A percentile compares a stretch with the other conserved stretches of the same genome.
Evolutionary conservation across 495 filamentous ascomycete genomes (phyloP).

Genomic region (Talaromyces ruber): DNA sequence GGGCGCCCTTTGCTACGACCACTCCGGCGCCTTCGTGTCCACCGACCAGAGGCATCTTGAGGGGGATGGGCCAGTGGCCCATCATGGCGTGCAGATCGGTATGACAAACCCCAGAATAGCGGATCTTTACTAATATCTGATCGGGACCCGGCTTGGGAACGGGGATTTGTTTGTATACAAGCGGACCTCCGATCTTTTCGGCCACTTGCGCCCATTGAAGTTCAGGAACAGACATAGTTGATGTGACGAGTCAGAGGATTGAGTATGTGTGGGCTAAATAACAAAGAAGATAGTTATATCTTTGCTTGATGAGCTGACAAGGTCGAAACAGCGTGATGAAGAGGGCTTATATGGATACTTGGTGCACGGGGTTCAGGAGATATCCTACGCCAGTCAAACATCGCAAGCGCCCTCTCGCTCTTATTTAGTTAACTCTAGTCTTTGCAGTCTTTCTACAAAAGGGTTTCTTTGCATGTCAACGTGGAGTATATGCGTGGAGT

Average conservation of each 20-base stretch:
- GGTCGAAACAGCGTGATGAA: not conserved
- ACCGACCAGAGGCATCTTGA: slow-evolving; percentile 69
- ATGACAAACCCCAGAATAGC: slow-evolving; percentile 87
- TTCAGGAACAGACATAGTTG: slow-evolving; percentile 44
- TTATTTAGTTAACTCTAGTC: not conserved
- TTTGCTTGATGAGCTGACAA: not conserved
- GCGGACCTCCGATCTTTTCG: slow-evolving; percentile 65
- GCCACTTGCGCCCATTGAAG: slow-evolving; percentile 82
- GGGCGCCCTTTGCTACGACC: slow-evolving; percentile 63
- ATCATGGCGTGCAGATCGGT: slow-evolving; percentile 76
- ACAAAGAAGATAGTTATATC: not conserved
- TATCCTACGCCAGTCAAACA: not conserved
- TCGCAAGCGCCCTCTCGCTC: not conserved
- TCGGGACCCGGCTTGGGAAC: slow-evolving; percentile 71
- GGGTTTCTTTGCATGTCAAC: not conserved
- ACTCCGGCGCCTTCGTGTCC: slow-evolving; percentile 82
- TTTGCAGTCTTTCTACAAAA: not conserved
- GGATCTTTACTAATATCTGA: slow-evolving; percentile 81
- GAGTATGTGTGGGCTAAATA: not conserved
- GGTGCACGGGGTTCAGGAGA: not conserved
- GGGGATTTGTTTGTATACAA: slow-evolving; percentile 69
- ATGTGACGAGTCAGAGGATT: not conserved
- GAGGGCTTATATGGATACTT: not conserved
- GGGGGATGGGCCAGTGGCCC: slow-evolving; percentile 71
- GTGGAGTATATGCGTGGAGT: not conserved